Conservation (phyloP, 306 rosid species). For the Hippophae tibetana region DNA sequence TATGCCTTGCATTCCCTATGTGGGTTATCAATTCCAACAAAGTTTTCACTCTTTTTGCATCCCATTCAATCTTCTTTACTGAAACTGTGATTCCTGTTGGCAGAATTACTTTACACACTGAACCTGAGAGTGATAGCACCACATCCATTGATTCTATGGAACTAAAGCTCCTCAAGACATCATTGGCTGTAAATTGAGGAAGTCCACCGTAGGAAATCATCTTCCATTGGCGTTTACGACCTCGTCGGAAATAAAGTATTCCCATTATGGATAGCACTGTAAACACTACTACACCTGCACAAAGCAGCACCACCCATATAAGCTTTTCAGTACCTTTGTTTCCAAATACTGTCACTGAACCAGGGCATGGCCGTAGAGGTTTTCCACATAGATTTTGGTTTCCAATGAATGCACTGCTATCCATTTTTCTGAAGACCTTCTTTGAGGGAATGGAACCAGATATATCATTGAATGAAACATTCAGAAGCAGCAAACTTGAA, state of each 20-base stretch:
- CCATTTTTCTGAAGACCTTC: constrained; percentile 42
- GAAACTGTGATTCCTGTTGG: constrained; percentile 84
- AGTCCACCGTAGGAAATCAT: constrained; percentile 75
- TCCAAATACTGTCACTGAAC: constrained; percentile 43
- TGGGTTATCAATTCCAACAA: constrained; percentile 42
- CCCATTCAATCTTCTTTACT: constrained; percentile 71
- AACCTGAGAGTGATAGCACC: constrained; percentile 33
- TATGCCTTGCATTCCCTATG: constrained; percentile 66
- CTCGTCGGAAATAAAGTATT: constrained; percentile 34
- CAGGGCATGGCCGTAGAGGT: constrained; percentile 60
- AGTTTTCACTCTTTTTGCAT: constrained; percentile 31
- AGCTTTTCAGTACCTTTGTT: constrained; percentile 48
- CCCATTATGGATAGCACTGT: constrained; percentile 39
- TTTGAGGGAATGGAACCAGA: constrained; percentile 77
- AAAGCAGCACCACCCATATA: constrained; percentile 40
- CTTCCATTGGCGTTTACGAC: constrained; percentile 57
- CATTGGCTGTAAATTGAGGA: constrained; percentile 75
- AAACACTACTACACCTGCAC: constrained; percentile 40
- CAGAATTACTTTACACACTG: constrained; percentile 56
- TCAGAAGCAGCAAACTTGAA: constrained; percentile 56
- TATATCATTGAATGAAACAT: constrained; percentile 77
- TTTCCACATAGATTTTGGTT: constrained; percentile 81
- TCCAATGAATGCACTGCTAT: constrained; percentile 56
- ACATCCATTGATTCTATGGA: constrained; percentile 37
- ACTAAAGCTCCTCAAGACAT: constrained; percentile 60